Evolutionary conservation across 331 rosid species (phyloP), one percentile per base, ranked within the genome.

Genomic region (Rhamnella rubrinervis): DNA sequence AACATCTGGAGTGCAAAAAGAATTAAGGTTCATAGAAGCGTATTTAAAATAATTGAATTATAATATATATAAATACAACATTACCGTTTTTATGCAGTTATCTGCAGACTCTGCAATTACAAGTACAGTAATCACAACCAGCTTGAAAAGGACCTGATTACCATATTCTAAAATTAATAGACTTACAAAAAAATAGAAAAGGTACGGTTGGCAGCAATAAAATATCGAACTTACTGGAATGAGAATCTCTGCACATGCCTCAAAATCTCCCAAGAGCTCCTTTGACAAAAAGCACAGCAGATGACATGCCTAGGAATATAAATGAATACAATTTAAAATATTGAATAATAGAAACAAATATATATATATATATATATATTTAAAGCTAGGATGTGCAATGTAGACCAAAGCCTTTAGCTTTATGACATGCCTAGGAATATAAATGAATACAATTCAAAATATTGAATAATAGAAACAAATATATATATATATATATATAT

Each of bases 71-170:
- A 57, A 3, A 55, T 59, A 53, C 50, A 66, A 59, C 63, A 71
- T 70, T 92, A 95, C 99, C 92, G 96, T 95, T 83, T 95, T 95
- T 71, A 95, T 91, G 88, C 99, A 95, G 83, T 88, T 89, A 81
- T 95, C 99, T 20, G 99, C 84, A 66, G 99, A 95, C 87, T 95
- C 99, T 81, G 93, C 92, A 87, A 95, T 95, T 76, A 95, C 99
- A 78, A 95, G 99, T 78, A 95, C 97, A 83, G 99, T 95, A 71
- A 95, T 95, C 87, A 95, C 99, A 79, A 95, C 99, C 84, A 95
- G 88, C 99, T 95, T 95, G 96, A 95, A 95, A 85, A 95, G 96
- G 77, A 89, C 96, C 99, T 95, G 96, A 75, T 86, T 63, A 80
- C 71, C 84, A 81, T 70, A 70, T 63, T 68, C 77, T 75, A 75